Conservation (phyloP, 257 asterid genomes). For the Solanum tarijense region DNA sequence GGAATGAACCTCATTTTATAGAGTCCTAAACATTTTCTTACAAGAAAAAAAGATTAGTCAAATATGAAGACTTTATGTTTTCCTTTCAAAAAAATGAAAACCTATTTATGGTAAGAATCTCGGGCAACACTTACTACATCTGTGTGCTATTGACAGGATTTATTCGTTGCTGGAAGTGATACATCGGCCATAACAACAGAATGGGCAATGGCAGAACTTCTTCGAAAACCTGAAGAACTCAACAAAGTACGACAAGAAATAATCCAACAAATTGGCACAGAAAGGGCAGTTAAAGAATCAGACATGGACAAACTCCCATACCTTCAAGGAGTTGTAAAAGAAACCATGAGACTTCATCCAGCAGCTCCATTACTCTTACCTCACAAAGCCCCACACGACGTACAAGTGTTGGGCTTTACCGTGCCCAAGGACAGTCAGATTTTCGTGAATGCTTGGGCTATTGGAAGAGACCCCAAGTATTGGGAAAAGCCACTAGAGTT, state of each 20-base stretch:
- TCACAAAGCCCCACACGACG: not conserved
- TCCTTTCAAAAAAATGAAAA: too few species aligned
- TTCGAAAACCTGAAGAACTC: not conserved
- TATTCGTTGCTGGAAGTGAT: not conserved
- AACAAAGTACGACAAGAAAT: not conserved
- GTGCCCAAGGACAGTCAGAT: not conserved
- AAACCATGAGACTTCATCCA: not conserved
- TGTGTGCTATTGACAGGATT: not conserved
- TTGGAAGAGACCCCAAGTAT: not conserved
- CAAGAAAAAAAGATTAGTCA: too few species aligned
- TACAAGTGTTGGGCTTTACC: not conserved
- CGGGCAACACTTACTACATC: not conserved
- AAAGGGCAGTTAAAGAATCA: not conserved
- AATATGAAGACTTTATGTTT: too few species aligned
- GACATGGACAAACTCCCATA: not conserved
- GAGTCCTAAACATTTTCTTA: fast-evolving
- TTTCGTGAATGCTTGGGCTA: not conserved
- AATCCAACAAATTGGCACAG: not conserved
- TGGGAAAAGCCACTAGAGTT: not conserved
- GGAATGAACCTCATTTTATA: too few species aligned
- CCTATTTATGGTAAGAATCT: too few species aligned
- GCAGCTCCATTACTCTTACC: not conserved
- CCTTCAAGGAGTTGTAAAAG: not conserved
- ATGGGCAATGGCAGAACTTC: not conserved
- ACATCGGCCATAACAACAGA: not conserved